Percentiles rank a stretch among this genome's conserved stretches.
These are phyloP conservation scores for Penicillium sp. DNA, from an alignment of 2,329 filamentous ascomycete genomes.

Conservation along the genomic window DNA sequence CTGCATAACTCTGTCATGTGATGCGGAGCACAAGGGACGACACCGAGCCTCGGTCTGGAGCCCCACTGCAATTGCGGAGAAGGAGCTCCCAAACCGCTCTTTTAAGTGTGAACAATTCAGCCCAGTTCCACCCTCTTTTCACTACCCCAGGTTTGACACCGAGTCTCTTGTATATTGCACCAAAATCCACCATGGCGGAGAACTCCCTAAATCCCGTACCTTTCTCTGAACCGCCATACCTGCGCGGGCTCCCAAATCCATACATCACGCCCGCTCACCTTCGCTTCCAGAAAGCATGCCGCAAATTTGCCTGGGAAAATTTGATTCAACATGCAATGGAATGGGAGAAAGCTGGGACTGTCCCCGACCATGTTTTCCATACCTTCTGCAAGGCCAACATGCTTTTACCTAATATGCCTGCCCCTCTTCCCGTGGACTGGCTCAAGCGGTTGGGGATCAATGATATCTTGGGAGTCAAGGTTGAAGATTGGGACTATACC, in stretches of 20 bases:
- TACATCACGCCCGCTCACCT: slow-evolving; percentile 67
- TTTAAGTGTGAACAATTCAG: neutral
- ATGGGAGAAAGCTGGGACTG: slow-evolving; percentile 65
- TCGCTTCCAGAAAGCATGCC: slow-evolving; percentile 66
- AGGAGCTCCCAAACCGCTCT: neutral
- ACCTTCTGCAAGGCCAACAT: slow-evolving; percentile 66
- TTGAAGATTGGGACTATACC: slow-evolving; percentile 72
- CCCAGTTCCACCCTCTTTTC: neutral
- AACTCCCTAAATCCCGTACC: slow-evolving; percentile 50
- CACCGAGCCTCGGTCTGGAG: slow-evolving; percentile 13
- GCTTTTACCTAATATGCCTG: slow-evolving; percentile 67
- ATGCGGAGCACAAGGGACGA: neutral
- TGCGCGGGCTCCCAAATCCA: slow-evolving; percentile 67
- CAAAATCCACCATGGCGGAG: slow-evolving; percentile 23
- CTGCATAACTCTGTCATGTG: slow-evolving; percentile 7
- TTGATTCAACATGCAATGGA: slow-evolving; percentile 62
- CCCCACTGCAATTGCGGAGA: slow-evolving; percentile 13
- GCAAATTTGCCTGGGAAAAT: slow-evolving; percentile 63
- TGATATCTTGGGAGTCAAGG: slow-evolving; percentile 63
- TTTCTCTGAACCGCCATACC: slow-evolving; percentile 71
- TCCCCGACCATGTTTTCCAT: slow-evolving; percentile 63
- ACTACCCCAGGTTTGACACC: neutral
- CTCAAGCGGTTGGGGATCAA: slow-evolving; percentile 64
- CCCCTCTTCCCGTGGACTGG: slow-evolving; percentile 67
- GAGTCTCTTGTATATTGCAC: neutral